Conservation (phyloP, 768 basidiomycete genomes). For the Auriscalpium microsporum region DNA sequence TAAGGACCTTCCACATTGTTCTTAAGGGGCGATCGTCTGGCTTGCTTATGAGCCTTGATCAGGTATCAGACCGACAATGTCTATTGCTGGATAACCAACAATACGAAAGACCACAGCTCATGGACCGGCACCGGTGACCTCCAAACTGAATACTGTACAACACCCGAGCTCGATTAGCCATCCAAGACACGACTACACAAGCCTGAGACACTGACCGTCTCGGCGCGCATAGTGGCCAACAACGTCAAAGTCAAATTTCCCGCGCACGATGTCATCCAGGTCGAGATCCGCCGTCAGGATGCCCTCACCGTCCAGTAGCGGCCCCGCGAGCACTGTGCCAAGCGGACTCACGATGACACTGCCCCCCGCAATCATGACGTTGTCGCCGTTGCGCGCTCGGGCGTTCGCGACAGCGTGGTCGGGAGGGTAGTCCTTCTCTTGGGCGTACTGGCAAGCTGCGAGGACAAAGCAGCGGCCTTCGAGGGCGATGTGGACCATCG, state of each 20-base stretch:
- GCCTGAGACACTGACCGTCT: slow-evolving; percentile 34
- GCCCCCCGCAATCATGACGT: slow-evolving; percentile 53
- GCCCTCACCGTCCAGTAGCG: slow-evolving; percentile 43
- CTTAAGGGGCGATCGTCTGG: too few species aligned
- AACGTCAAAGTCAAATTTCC: slow-evolving; percentile 55
- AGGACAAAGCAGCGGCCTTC: slow-evolving; percentile 67
- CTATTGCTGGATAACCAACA: not conserved
- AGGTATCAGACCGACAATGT: not conserved
- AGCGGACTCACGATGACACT: slow-evolving; percentile 52
- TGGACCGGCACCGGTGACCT: not conserved
- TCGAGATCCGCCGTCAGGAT: slow-evolving; percentile 50
- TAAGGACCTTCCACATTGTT: too few species aligned
- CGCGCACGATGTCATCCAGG: slow-evolving; percentile 45
- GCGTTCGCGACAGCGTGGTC: slow-evolving; percentile 36
- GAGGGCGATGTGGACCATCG: slow-evolving; percentile 55
- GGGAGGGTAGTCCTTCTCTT: slow-evolving; percentile 44
- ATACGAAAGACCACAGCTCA: not conserved
- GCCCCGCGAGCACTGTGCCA: slow-evolving; percentile 52
- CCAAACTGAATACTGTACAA: slow-evolving; percentile 7
- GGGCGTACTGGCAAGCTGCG: slow-evolving; percentile 51
- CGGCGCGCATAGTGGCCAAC: slow-evolving; percentile 55
- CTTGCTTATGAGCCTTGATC: too few species aligned
- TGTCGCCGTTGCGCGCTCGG: slow-evolving; percentile 31
- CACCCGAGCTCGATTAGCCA: not conserved
- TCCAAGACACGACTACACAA: not conserved